Conservation (phyloP, 2,329 filamentous ascomycete species). For the Trichoderma oligosporum region DNA sequence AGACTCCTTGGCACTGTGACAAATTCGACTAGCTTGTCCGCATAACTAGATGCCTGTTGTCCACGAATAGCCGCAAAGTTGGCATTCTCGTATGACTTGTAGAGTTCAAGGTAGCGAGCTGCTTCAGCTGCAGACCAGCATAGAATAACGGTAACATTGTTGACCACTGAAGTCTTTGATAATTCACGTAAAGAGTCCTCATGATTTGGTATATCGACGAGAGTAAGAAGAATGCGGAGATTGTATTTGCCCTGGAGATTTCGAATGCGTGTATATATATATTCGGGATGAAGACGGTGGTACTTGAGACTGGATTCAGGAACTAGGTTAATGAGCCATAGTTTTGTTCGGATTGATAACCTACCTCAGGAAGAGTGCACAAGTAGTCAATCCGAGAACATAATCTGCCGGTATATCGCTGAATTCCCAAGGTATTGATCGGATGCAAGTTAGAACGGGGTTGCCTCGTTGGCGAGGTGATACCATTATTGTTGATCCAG, state of each 20-base stretch:
- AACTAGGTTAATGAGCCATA: conserved; percentile 4
- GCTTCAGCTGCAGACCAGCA: conserved; percentile 95
- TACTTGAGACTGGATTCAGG: conserved; percentile 74
- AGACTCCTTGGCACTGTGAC: conserved; percentile 84
- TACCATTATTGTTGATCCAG: conserved; percentile 78
- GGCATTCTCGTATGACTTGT: conserved; percentile 90
- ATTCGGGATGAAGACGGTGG: conserved; percentile 94
- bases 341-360: neutral
- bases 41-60: conserved; percentile 77
- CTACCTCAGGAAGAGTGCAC: conserved; percentile 77
- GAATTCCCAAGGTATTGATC: conserved; percentile 89
- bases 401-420: conserved; percentile 96
- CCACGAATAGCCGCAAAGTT: conserved; percentile 76
- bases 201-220: conserved; percentile 95
- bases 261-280: conserved; percentile 91
- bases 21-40: conserved; percentile 86
- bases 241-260: conserved; percentile 80
- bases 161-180: conserved; percentile 86
- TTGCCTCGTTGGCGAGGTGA: conserved; percentile 94
- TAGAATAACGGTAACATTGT: conserved; percentile 85
- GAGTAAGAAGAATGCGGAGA: conserved; percentile 77
- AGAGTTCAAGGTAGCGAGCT: conserved; percentile 87
- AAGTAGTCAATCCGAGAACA: conserved; percentile 79
- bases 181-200: conserved; percentile 86
- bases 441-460: conserved; percentile 79